phyloP scores from a whole-genome alignment of 257 asterid genomes.

The Fraxinus cuspidata region DNA sequence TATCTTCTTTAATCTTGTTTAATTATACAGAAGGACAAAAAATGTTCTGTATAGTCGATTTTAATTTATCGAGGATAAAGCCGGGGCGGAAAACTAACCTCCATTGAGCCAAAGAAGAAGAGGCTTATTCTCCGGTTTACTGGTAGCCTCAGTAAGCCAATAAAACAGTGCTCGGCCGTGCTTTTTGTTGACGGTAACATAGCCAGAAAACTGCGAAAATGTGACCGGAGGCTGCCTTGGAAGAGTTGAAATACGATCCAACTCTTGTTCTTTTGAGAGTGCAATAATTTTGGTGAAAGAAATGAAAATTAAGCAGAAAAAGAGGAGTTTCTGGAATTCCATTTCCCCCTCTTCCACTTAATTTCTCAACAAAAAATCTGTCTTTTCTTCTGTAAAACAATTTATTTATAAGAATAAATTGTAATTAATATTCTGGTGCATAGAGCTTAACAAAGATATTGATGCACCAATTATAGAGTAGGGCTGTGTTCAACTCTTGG shows the following conservation, averaged over 20 bases:
- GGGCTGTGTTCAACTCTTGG: conserved; percentile 10
- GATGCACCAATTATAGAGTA: conserved; percentile 20
- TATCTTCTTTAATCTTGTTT: no score
- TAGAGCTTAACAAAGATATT: not conserved
- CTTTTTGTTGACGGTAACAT: conserved; percentile 55
- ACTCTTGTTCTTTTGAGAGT: conserved; percentile 44
- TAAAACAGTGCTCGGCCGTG: conserved; percentile 78
- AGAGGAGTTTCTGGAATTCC: conserved; percentile 1
- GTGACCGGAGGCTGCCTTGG: conserved; percentile 84
- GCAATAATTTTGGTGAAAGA: not conserved
- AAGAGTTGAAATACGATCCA: conserved; percentile 52
- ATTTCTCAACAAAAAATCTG: not conserved
- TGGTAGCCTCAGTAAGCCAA: conserved; percentile 72
- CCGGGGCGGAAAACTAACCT: conserved; percentile 41
- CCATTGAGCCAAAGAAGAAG: conserved; percentile 91
- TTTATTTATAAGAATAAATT: not conserved
- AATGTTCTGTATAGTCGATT: no score
- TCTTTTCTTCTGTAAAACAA: not conserved
- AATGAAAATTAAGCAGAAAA: conserved; percentile 5
- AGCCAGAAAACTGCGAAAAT: conserved; percentile 77
- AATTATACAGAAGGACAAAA: no score
- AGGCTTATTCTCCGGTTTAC: conserved; percentile 47
- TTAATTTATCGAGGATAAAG: not conserved
- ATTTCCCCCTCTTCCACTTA: not conserved
- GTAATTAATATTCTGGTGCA: not conserved